A percentile compares a stretch with the other conserved stretches of the same genome.
Conservation (phyloP, 2,329 filamentous ascomycete species). For the Arthroderma sp. region DNA sequence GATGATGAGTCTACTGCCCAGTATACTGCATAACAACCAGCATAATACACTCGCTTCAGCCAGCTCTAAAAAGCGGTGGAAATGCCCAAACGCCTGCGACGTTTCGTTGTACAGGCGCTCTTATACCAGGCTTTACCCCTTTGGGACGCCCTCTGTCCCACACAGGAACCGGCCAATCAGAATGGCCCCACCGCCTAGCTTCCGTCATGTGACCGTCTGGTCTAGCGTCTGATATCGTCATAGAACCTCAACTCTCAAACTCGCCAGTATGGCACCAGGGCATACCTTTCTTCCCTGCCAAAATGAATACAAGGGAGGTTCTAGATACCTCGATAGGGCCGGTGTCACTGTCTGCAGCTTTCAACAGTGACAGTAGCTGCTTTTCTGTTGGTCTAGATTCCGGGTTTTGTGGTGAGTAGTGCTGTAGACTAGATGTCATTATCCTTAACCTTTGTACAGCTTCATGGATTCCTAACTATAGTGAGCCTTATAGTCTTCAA, state of each 20-base stretch:
- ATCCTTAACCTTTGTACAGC: slow-evolving; percentile 10
- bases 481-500: slow-evolving; percentile 47
- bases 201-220: too few relatives aligned
- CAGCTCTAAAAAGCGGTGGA: too few relatives aligned
- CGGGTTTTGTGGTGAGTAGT: slow-evolving; percentile 62
- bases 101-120: too few relatives aligned
- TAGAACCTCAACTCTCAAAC: not conserved
- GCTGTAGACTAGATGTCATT: slow-evolving; percentile 1
- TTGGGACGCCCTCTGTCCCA: too few relatives aligned
- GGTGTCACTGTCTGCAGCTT: slow-evolving; percentile 66
- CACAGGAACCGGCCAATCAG: too few relatives aligned
- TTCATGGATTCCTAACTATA: not conserved
- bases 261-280: not conserved
- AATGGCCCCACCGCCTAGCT: too few relatives aligned
- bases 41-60: too few relatives aligned
- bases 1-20: too few relatives aligned
- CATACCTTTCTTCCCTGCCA: slow-evolving; percentile 11
- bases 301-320: slow-evolving; percentile 79
- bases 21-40: too few relatives aligned
- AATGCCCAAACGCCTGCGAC: too few relatives aligned
- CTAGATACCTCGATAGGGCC: slow-evolving; percentile 66
- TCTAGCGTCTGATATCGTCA: not conserved
- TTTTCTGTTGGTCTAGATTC: slow-evolving; percentile 79
- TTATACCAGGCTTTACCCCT: too few relatives aligned
- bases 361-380: slow-evolving; percentile 72